Evolutionary conservation across 2,329 filamentous ascomycete genomes (phyloP).

Genomic region (Hypoxylon sp.): DNA sequence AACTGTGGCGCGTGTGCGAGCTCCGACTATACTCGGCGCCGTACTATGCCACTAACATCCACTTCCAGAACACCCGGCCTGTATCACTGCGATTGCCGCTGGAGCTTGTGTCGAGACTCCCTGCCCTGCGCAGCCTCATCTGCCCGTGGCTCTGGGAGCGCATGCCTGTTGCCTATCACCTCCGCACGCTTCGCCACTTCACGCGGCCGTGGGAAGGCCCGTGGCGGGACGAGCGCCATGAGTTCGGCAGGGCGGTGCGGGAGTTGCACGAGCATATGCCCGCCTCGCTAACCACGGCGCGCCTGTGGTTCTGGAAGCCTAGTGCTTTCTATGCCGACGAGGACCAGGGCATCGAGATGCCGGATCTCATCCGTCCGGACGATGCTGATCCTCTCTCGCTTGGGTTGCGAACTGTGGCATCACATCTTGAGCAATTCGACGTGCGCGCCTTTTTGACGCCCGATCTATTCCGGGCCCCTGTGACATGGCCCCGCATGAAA

Average conservation of each 20-base stretch:
- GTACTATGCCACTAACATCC: constrained; percentile 4
- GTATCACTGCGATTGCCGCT: constrained; percentile 15
- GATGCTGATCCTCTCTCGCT: constrained; percentile 43
- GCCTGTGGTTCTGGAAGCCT: constrained; percentile 45
- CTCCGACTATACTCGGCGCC: constrained; percentile 8
- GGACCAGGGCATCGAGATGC: constrained; percentile 40
- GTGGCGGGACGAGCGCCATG: constrained; percentile 43
- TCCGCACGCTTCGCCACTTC: constrained; percentile 33
- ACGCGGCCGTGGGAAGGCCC: constrained; percentile 42
- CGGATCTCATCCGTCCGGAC: constrained; percentile 40
- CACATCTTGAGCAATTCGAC: constrained; percentile 44
- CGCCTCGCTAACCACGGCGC: constrained; percentile 35
- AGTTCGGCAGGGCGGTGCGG: constrained; percentile 37
- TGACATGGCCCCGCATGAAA: constrained; percentile 39
- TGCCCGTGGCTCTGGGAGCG: constrained; percentile 47
- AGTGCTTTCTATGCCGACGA: constrained; percentile 17
- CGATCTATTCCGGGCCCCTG: constrained; percentile 37
- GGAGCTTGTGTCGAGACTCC: constrained; percentile 37
- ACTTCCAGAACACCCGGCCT: constrained; percentile 10
- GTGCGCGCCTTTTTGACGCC: constrained; percentile 43
- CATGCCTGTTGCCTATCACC: constrained; percentile 37
- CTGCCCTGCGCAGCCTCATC: constrained; percentile 38
- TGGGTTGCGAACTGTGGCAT: constrained; percentile 38
- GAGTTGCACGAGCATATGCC: constrained; percentile 33
- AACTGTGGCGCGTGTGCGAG: constrained; percentile 13